Evolutionary conservation across 1,284 basidiomycete species (phyloP).

Genomic region (Pterulicium gracile): DNA sequence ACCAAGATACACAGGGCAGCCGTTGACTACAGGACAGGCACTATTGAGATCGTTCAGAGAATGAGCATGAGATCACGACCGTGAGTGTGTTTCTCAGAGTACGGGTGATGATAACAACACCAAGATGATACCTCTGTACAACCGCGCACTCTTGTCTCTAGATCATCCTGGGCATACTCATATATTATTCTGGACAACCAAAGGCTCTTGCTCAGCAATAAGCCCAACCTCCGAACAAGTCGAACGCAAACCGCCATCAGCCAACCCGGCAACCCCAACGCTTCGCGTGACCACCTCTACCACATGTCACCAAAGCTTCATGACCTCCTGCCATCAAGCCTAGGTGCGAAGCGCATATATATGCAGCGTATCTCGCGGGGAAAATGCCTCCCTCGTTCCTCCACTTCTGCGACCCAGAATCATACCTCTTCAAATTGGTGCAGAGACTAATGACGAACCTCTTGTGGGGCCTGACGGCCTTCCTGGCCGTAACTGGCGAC

Average conservation of each 20-base stretch:
- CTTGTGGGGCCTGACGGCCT: slow-evolving; percentile 29
- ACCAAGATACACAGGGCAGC: too few relatives aligned
- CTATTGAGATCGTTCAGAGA: too few relatives aligned
- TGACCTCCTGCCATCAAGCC: neutral
- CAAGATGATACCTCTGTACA: too few relatives aligned
- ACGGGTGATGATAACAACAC: too few relatives aligned
- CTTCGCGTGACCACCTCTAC: neutral
- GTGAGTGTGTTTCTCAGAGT: too few relatives aligned
- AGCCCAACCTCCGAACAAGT: neutral
- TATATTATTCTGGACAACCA: too few relatives aligned
- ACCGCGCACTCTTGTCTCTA: too few relatives aligned
- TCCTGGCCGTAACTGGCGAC: slow-evolving; percentile 24
- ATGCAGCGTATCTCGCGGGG: neutral
- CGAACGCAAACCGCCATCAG: neutral
- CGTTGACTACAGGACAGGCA: too few relatives aligned
- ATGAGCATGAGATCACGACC: too few relatives aligned
- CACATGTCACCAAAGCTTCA: neutral
- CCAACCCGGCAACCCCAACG: neutral
- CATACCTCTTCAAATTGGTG: neutral
- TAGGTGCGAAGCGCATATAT: neutral
- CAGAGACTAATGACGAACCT: slow-evolving; percentile 19
- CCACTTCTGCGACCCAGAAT: neutral
- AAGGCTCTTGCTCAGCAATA: too few relatives aligned
- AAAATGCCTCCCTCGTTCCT: neutral
- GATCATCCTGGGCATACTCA: too few relatives aligned